phyloP scores from a whole-genome alignment of 2,329 filamentous ascomycete genomes.

The Penicillium polonicum region DNA sequence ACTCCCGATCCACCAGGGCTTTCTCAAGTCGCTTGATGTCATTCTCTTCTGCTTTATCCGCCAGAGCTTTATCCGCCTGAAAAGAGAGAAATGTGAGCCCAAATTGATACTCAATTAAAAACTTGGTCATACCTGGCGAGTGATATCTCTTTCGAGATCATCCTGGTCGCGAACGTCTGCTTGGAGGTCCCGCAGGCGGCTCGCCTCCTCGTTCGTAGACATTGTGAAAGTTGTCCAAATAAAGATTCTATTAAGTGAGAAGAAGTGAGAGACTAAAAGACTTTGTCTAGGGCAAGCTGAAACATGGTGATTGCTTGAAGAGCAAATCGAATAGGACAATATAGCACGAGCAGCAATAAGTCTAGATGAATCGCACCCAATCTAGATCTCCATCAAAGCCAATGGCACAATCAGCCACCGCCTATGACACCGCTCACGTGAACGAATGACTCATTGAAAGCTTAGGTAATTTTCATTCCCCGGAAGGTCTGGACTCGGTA shows the following conservation, averaged over 20 bases:
- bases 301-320: neutral
- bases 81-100: neutral
- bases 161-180: conserved; percentile 78
- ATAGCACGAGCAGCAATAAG: neutral
- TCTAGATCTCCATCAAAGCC: conserved; percentile 7
- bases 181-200: conserved; percentile 62
- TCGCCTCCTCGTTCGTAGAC: conserved; percentile 53
- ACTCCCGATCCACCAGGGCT: conserved; percentile 51
- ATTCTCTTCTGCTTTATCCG: conserved; percentile 62
- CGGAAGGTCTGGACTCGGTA: neutral
- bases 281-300: neutral
- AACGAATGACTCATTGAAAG: neutral
- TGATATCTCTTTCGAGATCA: conserved; percentile 85
- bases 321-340: conserved; percentile 1
- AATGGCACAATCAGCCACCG: conserved; percentile 17
- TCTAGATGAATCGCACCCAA: neutral
- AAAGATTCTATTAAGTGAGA: conserved; percentile 2
- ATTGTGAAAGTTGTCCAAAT: conserved; percentile 1
- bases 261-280: conserved; percentile 1
- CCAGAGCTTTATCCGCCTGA: conserved; percentile 58
- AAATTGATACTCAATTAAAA: neutral
- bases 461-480: neutral
- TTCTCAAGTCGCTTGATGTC: conserved; percentile 64
- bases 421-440: conserved; percentile 12
- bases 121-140: conserved; percentile 48